Conservation (phyloP, 352 stramenopile species). For the Globisporangium abappressorium region DNA sequence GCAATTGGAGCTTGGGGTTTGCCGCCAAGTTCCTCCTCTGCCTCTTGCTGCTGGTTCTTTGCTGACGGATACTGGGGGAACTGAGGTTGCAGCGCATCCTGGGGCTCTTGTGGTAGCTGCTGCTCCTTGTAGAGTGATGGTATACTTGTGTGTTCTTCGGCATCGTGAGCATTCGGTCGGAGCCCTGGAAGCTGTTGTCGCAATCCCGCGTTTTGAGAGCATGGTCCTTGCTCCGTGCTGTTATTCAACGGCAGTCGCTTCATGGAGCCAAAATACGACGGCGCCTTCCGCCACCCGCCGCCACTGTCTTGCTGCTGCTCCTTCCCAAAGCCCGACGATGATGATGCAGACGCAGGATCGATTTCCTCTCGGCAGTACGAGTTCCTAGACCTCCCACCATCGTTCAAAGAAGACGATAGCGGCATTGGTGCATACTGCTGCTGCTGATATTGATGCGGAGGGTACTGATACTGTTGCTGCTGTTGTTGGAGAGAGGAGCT, state of each 20-base stretch:
- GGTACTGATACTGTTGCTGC: background rate
- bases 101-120: background rate
- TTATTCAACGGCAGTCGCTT: slow-evolving; percentile 30
- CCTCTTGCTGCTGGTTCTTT: slow-evolving; percentile 29
- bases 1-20: background rate
- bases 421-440: background rate
- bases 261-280: slow-evolving; percentile 51
- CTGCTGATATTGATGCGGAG: background rate
- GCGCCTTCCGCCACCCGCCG: slow-evolving; percentile 36
- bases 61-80: background rate
- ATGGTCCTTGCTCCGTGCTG: background rate
- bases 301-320: background rate
- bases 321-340: background rate
- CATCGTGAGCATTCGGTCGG: background rate
- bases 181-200: background rate
- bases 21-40: slow-evolving; percentile 9
- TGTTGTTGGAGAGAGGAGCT: slow-evolving; percentile 13
- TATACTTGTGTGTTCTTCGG: slow-evolving; percentile 2
- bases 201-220: background rate
- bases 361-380: slow-evolving; percentile 19
- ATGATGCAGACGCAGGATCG: background rate
- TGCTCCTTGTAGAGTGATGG: slow-evolving; percentile 12
- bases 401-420: background rate
- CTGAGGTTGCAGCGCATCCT: background rate
- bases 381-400: background rate